Base-by-base conservation (phyloP, 768 basidiomycete species). In the button mushroom (Agaricus bisporus) region DNA sequence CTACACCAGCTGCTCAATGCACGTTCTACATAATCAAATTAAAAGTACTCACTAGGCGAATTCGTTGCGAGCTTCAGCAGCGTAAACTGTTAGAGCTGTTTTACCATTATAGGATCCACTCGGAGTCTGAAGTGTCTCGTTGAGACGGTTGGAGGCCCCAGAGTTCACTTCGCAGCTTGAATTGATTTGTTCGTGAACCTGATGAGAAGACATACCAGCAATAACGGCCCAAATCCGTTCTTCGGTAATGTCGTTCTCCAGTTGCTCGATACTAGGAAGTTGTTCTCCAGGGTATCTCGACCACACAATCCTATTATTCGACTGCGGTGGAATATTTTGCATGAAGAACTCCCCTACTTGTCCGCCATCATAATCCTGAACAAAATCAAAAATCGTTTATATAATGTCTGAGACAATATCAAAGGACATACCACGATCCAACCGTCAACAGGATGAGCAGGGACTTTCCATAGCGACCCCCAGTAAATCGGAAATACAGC, bases 401-500 rank as follows among this genome's bases (percentile, higher is more conserved):
- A 25, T 20, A 26, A 26, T 28, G 12, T 3, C 28, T n/a, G 15
- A 47, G 35, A 35, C 38, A 22, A 47, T 26, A 32, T 12, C 61
- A 65, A 46, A 28, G 32, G 18, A 60, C 68, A 32, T 57, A 81
- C 79, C 35, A 83, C 75, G 8, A 83, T 69, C 68, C 72, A 80
- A 1, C 78, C 79, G 22, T 71, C 61, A 22, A 82, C 59, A 28
- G 74, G 72, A 51, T 72, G 70, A 5, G 55, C 72, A 47, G 61
- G 69, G 9, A 71, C 63, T 44, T 70, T 68, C 63, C 74, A 77
- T 1, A 80, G 61, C 11, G 78, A 75, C 9, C 79, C 82, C 82
- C 81, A 83, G 54, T 79, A 82, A 42, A 83, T 79, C 1, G 78
- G 64, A 56, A 82, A 64, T 25, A 81, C 68, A 0, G 65, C 62